Conservation (phyloP, 179 eudicot genomes). For the Beta corolliflora region DNA sequence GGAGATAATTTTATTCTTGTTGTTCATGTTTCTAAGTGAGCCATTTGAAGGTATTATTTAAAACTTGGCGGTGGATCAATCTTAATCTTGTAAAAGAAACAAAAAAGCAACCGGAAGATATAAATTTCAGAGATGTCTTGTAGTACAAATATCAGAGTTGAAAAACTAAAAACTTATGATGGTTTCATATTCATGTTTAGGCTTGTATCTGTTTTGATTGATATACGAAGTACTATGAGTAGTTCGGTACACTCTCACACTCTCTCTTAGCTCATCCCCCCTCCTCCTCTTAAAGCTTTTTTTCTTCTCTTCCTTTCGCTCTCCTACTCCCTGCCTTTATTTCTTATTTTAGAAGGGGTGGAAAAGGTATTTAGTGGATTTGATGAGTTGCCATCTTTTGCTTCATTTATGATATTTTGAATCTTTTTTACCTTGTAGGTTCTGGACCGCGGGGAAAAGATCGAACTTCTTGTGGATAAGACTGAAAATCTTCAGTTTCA, state of each 20-base stretch:
- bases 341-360: neutral
- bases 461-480: constrained; percentile 86
- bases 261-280: too few species aligned
- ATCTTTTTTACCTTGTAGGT: constrained; percentile 45
- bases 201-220: too few species aligned
- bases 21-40: neutral
- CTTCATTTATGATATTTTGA: too few species aligned
- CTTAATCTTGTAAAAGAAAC: too few species aligned
- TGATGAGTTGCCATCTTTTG: neutral
- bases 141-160: too few species aligned
- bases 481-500: constrained; percentile 96
- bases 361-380: neutral
- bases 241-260: too few species aligned
- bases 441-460: constrained; percentile 95
- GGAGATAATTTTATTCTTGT: neutral
- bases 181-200: too few species aligned
- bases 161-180: too few species aligned
- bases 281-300: too few species aligned
- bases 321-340: neutral
- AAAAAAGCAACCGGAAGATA: too few species aligned
- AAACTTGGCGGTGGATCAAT: neutral
- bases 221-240: too few species aligned
- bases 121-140: too few species aligned
- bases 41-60: neutral
- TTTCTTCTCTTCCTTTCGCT: neutral